phyloP scores from a whole-genome alignment of 2,329 filamentous ascomycete species.

The Periglandula ipomoeae region DNA sequence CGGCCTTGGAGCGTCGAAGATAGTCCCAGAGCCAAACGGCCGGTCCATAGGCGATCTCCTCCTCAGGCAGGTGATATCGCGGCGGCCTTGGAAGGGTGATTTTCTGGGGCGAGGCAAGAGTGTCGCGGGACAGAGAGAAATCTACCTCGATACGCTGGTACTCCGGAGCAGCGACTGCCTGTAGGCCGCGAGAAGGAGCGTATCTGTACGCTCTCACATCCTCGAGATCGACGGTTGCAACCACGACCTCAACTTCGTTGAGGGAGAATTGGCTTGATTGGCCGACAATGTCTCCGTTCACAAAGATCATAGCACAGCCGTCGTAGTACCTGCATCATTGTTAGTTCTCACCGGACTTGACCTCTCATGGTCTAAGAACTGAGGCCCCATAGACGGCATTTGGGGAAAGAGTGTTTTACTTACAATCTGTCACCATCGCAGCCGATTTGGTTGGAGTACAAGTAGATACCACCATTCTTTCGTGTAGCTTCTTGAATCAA shows the following conservation, averaged over 20 bases:
- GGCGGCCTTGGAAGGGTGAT: constrained; percentile 36
- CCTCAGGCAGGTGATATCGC: constrained; percentile 51
- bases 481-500: constrained; percentile 5
- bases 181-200: constrained; percentile 7
- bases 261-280: constrained; percentile 53
- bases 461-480: constrained; percentile 6
- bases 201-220: constrained; percentile 40
- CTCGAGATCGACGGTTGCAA: constrained; percentile 60
- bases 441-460: constrained; percentile 7
- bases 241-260: constrained; percentile 49
- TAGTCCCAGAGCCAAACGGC: constrained; percentile 62
- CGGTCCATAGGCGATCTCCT: constrained; percentile 57
- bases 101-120: constrained; percentile 20
- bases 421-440: constrained; percentile 2
- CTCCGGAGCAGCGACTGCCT: constrained; percentile 8
- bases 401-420: not conserved
- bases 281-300: constrained; percentile 54
- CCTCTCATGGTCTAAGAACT: too few species aligned
- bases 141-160: constrained; percentile 13
- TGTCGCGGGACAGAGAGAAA: constrained; percentile 3
- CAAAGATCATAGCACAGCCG: constrained; percentile 45
- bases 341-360: not conserved
- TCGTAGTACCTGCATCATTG: constrained; percentile 1
- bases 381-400: too few species aligned
- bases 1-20: constrained; percentile 36